Evolutionary conservation across 1,284 basidiomycete species (phyloP).

Genomic region (Trametes versicolor): DNA sequence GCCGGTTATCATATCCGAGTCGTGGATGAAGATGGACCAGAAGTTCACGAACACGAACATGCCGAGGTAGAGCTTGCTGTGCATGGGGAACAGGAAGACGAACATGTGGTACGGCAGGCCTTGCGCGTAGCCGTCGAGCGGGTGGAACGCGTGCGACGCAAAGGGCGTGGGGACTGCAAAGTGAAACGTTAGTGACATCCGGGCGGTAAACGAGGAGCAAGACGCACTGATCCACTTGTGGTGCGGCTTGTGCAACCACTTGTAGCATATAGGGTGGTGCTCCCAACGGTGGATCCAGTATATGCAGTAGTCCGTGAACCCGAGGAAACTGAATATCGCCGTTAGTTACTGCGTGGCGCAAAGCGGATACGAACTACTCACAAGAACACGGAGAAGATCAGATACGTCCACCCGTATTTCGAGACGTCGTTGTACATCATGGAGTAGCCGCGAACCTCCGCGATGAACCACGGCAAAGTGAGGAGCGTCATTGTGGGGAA

Average conservation of each 20-base stretch:
- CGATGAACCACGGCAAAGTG: constrained; percentile 95
- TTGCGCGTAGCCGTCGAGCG: constrained; percentile 93
- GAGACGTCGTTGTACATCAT: constrained; percentile 82
- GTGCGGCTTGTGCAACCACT: constrained; percentile 93
- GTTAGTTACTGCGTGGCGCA: not conserved
- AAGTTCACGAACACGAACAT: constrained; percentile 92
- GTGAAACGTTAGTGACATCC: constrained; percentile 12
- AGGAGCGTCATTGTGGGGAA: constrained; percentile 86
- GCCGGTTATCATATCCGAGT: constrained; percentile 99
- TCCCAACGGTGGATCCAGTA: constrained; percentile 91
- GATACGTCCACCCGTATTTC: constrained; percentile 76
- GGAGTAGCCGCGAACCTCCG: constrained; percentile 90
- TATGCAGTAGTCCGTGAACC: constrained; percentile 97
- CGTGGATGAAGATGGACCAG: constrained; percentile 97
- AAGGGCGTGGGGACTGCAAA: constrained; percentile 93
- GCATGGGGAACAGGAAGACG: constrained; percentile 91
- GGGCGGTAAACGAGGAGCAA: constrained; percentile 8
- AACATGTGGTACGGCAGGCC: constrained; percentile 96
- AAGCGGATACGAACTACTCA: constrained; percentile 49
- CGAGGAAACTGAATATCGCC: constrained; percentile 72
- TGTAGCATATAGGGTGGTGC: constrained; percentile 91
- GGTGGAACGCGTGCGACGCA: constrained; percentile 98
- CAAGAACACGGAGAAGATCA: constrained; percentile 71
- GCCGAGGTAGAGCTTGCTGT: constrained; percentile 83
- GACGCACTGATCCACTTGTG: constrained; percentile 96